phyloP scores from a whole-genome alignment of 179 eudicot genomes.

The Patellifolia procumbens region DNA sequence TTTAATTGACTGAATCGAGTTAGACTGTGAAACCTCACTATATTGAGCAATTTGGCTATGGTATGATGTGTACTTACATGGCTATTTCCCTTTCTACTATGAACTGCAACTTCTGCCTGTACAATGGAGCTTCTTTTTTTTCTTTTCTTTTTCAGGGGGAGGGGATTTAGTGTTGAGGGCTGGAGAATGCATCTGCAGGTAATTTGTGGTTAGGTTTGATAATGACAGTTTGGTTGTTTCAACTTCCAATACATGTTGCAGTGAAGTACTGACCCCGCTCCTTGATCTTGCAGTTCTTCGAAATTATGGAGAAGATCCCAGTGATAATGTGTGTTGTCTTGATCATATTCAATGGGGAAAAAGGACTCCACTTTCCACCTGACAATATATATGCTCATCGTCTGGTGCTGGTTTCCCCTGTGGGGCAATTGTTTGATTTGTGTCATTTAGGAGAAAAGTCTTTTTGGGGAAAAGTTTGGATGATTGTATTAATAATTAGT shows the following conservation, averaged over 20 bases:
- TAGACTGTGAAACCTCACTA: background rate
- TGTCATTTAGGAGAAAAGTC: background rate
- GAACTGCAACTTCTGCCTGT: too few species aligned
- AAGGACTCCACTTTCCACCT: background rate
- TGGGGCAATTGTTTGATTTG: constrained; percentile 20
- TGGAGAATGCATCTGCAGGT: background rate
- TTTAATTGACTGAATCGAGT: background rate
- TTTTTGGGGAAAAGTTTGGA: background rate
- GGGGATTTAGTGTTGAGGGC: background rate
- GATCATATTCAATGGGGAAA: background rate
- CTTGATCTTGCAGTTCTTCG: background rate
- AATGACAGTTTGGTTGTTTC: too few species aligned
- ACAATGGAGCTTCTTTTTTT: too few species aligned
- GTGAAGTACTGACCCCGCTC: background rate
- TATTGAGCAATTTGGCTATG: constrained; percentile 1
- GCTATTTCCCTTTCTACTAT: background rate
- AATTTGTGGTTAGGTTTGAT: background rate
- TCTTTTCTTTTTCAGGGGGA: too few species aligned
- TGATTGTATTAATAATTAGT: constrained; percentile 9
- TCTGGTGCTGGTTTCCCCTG: constrained; percentile 12
- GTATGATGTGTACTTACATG: too few species aligned
- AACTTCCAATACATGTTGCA: background rate
- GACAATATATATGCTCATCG: background rate
- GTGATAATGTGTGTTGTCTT: background rate
- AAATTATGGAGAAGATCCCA: background rate